Conservation (phyloP, 257 asterid genomes). For the Nicotiana tabacum region DNA sequence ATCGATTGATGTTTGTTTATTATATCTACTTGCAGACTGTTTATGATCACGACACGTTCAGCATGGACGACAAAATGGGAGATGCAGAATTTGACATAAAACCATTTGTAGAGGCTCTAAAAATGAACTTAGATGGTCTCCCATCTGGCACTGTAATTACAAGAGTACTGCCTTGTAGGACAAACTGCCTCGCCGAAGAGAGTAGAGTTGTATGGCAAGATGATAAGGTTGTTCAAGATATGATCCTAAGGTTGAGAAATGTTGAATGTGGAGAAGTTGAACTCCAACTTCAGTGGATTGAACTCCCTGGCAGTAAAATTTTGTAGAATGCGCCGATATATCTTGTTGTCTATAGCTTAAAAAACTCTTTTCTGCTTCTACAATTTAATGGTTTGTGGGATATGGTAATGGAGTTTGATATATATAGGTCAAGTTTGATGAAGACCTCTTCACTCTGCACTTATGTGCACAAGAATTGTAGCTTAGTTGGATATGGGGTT, state of each 20-base stretch:
- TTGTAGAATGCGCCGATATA: slow-evolving; percentile 5
- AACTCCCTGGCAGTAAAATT: slow-evolving; percentile 37
- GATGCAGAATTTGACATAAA: slow-evolving; percentile 42
- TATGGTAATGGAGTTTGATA: neutral
- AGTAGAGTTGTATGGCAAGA: slow-evolving; percentile 30
- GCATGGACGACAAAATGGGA: slow-evolving; percentile 52
- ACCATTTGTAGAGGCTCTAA: slow-evolving; percentile 32
- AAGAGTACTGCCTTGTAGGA: slow-evolving; percentile 27
- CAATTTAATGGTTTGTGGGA: neutral
- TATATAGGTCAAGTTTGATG: neutral
- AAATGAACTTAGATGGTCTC: slow-evolving; percentile 26
- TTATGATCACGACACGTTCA: slow-evolving; percentile 46
- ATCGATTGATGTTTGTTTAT: neutral
- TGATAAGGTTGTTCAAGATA: slow-evolving; percentile 32
- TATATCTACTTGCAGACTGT: slow-evolving; percentile 29
- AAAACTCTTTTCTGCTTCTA: neutral
- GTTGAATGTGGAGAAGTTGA: slow-evolving; percentile 48
- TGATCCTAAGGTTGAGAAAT: slow-evolving; percentile 40
- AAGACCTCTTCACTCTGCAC: neutral
- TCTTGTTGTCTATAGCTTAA: neutral
- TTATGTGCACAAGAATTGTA: neutral
- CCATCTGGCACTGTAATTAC: slow-evolving; percentile 37
- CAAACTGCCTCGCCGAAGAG: slow-evolving; percentile 41
- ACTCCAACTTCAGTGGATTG: slow-evolving; percentile 45
- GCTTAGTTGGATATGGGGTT: neutral